Conservation (phyloP, 805 yeast species). For the Saccharomycopsis lassenensis region DNA sequence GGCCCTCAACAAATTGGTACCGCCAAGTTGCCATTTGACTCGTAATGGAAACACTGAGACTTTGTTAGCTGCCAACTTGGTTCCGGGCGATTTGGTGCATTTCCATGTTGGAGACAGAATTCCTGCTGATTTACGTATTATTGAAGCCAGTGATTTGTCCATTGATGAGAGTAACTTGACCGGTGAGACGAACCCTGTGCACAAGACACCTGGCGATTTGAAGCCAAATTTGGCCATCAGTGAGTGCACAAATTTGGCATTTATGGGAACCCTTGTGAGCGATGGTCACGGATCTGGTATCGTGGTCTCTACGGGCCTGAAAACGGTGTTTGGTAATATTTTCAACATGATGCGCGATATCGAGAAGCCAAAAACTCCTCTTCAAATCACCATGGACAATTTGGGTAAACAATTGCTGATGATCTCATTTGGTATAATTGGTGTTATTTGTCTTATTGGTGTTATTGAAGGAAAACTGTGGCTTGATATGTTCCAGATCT, state of each 20-base stretch:
- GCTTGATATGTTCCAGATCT: slow-evolving; percentile 96
- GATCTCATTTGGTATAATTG: slow-evolving; percentile 79
- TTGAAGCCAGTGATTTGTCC: slow-evolving; percentile 65
- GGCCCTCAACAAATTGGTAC: slow-evolving; percentile 86
- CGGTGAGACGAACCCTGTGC: slow-evolving; percentile 88
- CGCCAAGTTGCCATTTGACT: slow-evolving; percentile 90
- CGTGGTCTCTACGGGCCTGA: slow-evolving; percentile 80
- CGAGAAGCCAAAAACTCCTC: slow-evolving; percentile 96
- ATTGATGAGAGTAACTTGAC: slow-evolving; percentile 93
- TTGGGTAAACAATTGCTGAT: slow-evolving; percentile 84
- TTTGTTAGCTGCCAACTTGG: slow-evolving; percentile 78
- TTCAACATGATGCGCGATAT: slow-evolving; percentile 92
- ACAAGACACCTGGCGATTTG: slow-evolving; percentile 34
- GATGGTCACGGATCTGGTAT: slow-evolving; percentile 94
- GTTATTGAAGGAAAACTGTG: slow-evolving; percentile 85
- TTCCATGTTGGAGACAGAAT: slow-evolving; percentile 89
- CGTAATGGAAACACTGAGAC: slow-evolving; percentile 69
- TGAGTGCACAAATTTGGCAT: slow-evolving; percentile 72
- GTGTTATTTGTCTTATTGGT: slow-evolving; percentile 85
- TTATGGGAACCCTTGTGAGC: slow-evolving; percentile 95
- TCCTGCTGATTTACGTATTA: slow-evolving; percentile 88
- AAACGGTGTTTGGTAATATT: slow-evolving; percentile 90
- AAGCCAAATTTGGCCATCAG: slow-evolving; percentile 25
- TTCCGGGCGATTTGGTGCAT: slow-evolving; percentile 92
- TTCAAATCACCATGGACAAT: slow-evolving; percentile 91